Evolutionary conservation across 1,284 basidiomycete genomes (phyloP).

Genomic region (Sphaerobolus stellatus): DNA sequence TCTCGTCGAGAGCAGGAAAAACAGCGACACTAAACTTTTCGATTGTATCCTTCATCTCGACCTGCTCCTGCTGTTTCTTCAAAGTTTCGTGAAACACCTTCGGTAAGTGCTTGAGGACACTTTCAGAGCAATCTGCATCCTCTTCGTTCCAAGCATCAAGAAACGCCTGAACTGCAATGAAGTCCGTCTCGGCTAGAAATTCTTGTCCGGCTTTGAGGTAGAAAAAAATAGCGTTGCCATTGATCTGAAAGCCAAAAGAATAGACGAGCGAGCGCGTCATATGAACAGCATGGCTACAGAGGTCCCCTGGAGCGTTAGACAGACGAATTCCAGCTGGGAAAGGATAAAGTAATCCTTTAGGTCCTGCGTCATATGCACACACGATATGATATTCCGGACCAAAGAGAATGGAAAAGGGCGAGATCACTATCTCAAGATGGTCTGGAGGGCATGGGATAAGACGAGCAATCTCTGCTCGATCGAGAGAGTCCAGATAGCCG

Average conservation of each 20-base stretch:
- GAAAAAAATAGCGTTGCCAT: conserved; percentile 1
- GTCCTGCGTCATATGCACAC: not conserved
- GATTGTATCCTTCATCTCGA: not conserved
- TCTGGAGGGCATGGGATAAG: not conserved
- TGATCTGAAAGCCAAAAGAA: conserved; percentile 1
- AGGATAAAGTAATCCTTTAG: not conserved
- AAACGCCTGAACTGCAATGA: not conserved
- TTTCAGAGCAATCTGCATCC: not conserved
- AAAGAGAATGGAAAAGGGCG: not conserved
- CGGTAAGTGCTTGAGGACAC: not conserved
- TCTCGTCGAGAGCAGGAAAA: conserved; percentile 1
- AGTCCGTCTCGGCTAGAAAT: not conserved
- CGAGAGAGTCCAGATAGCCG: not conserved
- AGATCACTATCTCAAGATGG: not conserved
- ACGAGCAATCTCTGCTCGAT: not conserved
- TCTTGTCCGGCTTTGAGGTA: conserved; percentile 1
- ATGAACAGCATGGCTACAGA: not conserved
- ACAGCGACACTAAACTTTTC: not conserved
- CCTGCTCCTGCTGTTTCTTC: not conserved
- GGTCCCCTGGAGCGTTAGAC: not conserved
- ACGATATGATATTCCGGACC: not conserved
- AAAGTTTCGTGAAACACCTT: not conserved
- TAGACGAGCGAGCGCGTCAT: conserved; percentile 1
- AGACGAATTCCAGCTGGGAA: not conserved
- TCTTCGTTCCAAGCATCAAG: not conserved